Conservation (phyloP, 164 flowering plant genomes). For the Euptelea pleiosperma region DNA sequence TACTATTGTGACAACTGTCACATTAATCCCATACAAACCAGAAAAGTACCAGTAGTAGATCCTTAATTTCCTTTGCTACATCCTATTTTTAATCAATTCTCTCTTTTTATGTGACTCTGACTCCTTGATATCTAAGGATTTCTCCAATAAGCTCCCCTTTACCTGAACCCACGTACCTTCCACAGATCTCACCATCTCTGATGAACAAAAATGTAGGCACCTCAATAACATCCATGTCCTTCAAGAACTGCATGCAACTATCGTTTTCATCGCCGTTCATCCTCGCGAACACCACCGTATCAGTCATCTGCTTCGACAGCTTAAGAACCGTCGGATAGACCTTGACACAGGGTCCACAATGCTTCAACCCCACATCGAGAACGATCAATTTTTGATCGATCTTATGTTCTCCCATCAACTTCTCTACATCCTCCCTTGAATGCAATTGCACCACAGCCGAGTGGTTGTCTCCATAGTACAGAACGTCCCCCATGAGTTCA, state of each 20-base stretch:
- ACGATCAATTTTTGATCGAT: slow-evolving; percentile 63
- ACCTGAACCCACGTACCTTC: slow-evolving; percentile 94
- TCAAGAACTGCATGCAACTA: slow-evolving; percentile 84
- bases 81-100: background rate
- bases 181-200: slow-evolving; percentile 71
- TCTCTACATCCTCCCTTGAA: slow-evolving; percentile 62
- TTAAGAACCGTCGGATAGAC: slow-evolving; percentile 90
- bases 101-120: slow-evolving; percentile 58
- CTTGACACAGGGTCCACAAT: slow-evolving; percentile 98
- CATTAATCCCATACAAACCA: too few relatives aligned
- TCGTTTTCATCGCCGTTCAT: slow-evolving; percentile 98
- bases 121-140: slow-evolving; percentile 92
- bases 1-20: too few relatives aligned
- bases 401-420: slow-evolving; percentile 53
- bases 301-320: slow-evolving; percentile 76
- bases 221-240: slow-evolving; percentile 79
- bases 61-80: too few relatives aligned
- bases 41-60: too few relatives aligned
- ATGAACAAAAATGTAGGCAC: slow-evolving; percentile 95
- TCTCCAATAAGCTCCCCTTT: slow-evolving; percentile 95
- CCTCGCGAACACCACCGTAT: slow-evolving; percentile 77
- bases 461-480: slow-evolving; percentile 86
- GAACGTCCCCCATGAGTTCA: slow-evolving; percentile 68
- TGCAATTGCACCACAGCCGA: slow-evolving; percentile 80
- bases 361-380: slow-evolving; percentile 88